Base-by-base conservation (phyloP, 306 rosid species). In the Myrica gale region DNA sequence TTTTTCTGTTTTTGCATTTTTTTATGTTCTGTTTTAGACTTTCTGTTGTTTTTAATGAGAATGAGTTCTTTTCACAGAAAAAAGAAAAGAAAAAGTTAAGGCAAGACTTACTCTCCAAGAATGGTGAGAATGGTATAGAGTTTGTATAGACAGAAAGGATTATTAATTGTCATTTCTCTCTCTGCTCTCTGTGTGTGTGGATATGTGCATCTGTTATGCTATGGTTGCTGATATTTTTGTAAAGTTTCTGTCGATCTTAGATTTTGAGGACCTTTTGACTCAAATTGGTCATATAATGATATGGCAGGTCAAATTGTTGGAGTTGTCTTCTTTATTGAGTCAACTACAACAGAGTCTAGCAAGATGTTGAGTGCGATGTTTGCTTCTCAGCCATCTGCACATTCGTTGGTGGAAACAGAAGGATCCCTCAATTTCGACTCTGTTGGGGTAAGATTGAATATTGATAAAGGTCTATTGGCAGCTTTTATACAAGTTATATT, bases 231-330 rank as follows among this genome's bases (percentile, higher is more conserved):
- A 55, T 44, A 12, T 53, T 55, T 60, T 5, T 60, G 42, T 16
- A 1, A 60, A 26, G 42, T 12, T 2, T 57, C 39, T 20, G 63
- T 16, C 21, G 12, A 42, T 42, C 42, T 66, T 41, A 7, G 6
- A 44, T 73, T 21, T n/a, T 67, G 39, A 13, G 10, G 21, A 58
- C 10, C 46, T 65, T 50, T 66, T 83, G 48, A 50, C 52, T 68
- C 63, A 82, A 74, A 10, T 75, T 4, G 69, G 75, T 51, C 48
- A 72, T 66, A 62, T 72, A 65, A 76, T 60, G 47, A 47, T 42
- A 77, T 89, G 80, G 78, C 90, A 95, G 99, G 98, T 90, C 91
- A 89, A 89, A 89, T 96, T 74, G 98, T 96, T 84, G 99, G 97
- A 80, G 84, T 91, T 65, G 66, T 96, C 81, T 84, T 83, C 74